Evolutionary conservation across 768 basidiomycete species (phyloP), one percentile per base, ranked within the genome.

Genomic region (Zangia roseola): DNA sequence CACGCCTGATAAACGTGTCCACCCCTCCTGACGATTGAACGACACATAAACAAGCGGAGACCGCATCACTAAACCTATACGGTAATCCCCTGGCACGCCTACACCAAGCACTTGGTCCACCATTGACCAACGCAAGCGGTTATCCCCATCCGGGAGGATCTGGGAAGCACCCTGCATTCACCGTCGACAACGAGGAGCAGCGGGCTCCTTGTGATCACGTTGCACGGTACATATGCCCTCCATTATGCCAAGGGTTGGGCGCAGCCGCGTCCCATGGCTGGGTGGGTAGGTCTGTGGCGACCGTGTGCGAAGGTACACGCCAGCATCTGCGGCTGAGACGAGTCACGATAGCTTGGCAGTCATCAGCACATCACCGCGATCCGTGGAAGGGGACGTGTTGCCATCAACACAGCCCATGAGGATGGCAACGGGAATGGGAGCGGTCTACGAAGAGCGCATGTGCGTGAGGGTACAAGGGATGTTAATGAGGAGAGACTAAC

Each of bases 141-240:
- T 36, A 34, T 42, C 16, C 34, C 43, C 49, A 49, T 60, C 56
- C 7, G 33, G 14, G 47, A 45, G 51, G 58, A 63, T 49, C 55
- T 59, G 23, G 31, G 43, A 49, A 49, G 50, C 33, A 7, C n/a
- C 26, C 26, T 6, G 6, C 31, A 28, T 28, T 12, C 28, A 28
- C 28, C 28, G 13, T 28, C 10, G 28, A 28, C 28, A 28, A 3
- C 28, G 28, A 13, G 28, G 28, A 28, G 28, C 12, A 31, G 14
- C 31, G 8, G 10, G 14, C 14, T 16, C 14, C 31, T 31, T 31
- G 31, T 31, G 14, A 16, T 31, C 31, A 50, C 28, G 33, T 30
- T 24, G 26, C 19, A 38, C 14, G 21, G 17, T 25, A 40, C 36
- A 23, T 38, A 21, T n/a, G 39, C 20, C 20, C 3, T 26, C 26